Evolutionary conservation across 495 filamentous ascomycete species (phyloP), one percentile per base, ranked within the genome.

Genomic region (Daldinia loculata): DNA sequence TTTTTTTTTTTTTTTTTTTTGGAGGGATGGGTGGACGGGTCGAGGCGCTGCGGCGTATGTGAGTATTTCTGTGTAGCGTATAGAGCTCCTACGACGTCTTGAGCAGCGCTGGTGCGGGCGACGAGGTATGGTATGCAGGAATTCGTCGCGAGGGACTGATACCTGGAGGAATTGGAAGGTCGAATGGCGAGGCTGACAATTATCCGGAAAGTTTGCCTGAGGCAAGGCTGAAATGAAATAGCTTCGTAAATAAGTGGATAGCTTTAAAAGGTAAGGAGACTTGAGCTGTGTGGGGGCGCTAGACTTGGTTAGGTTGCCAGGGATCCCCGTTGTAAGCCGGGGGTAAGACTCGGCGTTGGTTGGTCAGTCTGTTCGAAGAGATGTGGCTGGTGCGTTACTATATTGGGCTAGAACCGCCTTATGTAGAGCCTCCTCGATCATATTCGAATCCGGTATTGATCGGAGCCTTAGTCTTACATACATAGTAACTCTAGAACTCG

Each of bases 161-260:
- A 5, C 53, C 29, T 17, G 53, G 34, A 43, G 36, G 39, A 43
- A 64, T 43, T 57, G 53, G 56, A 61, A 43, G 26, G 56, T 19
- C 62, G 27, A 48, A 57, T 51, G 66, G 61, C 70, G 62, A 74
- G 71, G 71, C 71, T 74, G 71, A 74, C 58, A 64, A 70, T 70
- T 70, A 67, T 63, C 59, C 51, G 66, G 71, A 70, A 74, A 74
- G 56, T 74, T 74, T 70, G 62, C 29, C 50, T 59, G 61, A n/a
- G 56, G 22, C 70, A 45, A 73, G 70, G 70, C 70, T 73, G 68
- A 70, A 70, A 66, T 63, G 62, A 70, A 63, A 59, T 64, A 64
- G 59, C 45, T 67, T 67, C 56, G 56, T 66, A 66, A 34, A 65
- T 69, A 57, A 66, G 70, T 69, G 70, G 70, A 50, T 72, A 61